Base-by-base conservation (phyloP, 768 basidiomycete species). In the Coprinopsis cinerea region DNA sequence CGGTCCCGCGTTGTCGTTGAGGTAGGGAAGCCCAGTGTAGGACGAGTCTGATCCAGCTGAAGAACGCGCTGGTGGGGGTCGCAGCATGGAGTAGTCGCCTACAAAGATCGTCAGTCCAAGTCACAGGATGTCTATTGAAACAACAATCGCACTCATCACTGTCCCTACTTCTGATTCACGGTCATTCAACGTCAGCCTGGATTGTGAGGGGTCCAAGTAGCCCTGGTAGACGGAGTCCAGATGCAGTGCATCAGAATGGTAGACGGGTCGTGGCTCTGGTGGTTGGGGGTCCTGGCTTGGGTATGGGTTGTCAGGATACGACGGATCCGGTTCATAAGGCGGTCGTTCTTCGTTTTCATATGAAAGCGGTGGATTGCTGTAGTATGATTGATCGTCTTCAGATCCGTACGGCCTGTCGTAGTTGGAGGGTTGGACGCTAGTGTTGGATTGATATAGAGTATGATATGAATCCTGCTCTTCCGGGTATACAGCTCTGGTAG, bases 41-140 rank as follows among this genome's bases (percentile, higher is more conserved):
- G 47, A 25, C 6, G 18, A 43, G n/a, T 53, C 42, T 14, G 51
- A 36, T 18, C 24, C 47, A n/a, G 11, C 7, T 14, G 23, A 44
- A 40, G 53, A 47, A 15, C 34, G 32, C 14, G 44, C n/a, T 14
- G 55, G 55, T 3, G 59, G 59, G 1, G 55, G 59, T 28, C 47
- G 57, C 24, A 62, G 44, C 20, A 62, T 56, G 22, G 55, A 44
- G 37, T 53, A 60, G 7, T 46, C 44, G 24, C 48, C 58, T 59
- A 28, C 17, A n/a, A n/a, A 25, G 17, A 23, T 20, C 10, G 22
- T 32, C 9, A 30, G 11, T 32, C 34, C 17, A 32, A n/a, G n/a
- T 35, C 44, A 5, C 10, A n/a, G n/a, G n/a, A 18, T 49, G 28
- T 48, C 42, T 20, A 15, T 25, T 15, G 44, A 2, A 32, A 17